Evolutionary conservation across 2,329 filamentous ascomycete genomes (phyloP).

Genomic region (Lecanoromycetidae sp.): DNA sequence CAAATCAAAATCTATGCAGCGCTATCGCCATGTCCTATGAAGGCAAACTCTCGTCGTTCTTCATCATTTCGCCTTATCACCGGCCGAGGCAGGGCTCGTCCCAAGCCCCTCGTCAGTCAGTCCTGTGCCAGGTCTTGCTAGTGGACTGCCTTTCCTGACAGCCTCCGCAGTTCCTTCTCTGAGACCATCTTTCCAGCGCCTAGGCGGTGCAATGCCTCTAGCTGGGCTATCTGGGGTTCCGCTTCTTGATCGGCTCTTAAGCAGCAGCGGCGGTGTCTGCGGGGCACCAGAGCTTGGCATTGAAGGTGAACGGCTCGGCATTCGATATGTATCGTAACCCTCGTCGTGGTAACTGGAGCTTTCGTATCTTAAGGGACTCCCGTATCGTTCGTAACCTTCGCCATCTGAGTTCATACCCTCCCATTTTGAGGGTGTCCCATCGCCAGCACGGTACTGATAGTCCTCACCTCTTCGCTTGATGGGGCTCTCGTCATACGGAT

Average conservation of each 20-base stretch:
- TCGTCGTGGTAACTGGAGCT: slow-evolving; percentile 14
- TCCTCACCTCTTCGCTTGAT: slow-evolving; percentile 54
- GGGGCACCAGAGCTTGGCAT: slow-evolving; percentile 15
- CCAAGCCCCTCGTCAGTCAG: slow-evolving; percentile 24
- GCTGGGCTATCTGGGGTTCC: slow-evolving; percentile 22
- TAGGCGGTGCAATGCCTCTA: slow-evolving; percentile 20
- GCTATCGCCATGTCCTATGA: not conserved
- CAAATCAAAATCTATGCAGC: not conserved
- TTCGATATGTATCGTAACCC: slow-evolving; percentile 11
- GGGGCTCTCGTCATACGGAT: slow-evolving; percentile 60
- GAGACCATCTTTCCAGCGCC: slow-evolving; percentile 19
- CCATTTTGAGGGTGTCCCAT: not conserved
- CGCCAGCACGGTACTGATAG: slow-evolving; percentile 40
- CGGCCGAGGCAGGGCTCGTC: slow-evolving; percentile 20
- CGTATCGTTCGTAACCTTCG: not conserved
- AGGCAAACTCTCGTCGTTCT: not conserved
- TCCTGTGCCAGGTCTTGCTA: slow-evolving; percentile 21
- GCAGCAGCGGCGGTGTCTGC: slow-evolving; percentile 23
- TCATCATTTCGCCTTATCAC: not conserved
- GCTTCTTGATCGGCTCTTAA: slow-evolving; percentile 25
- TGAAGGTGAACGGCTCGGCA: not conserved
- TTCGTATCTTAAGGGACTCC: not conserved
- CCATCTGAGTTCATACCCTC: not conserved
- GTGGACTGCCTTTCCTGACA: slow-evolving; percentile 26
- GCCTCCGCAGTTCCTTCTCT: slow-evolving; percentile 15